Evolutionary conservation across 768 basidiomycete species (phyloP), one percentile per base, ranked within the genome.

Genomic region (Serendipita indica): DNA sequence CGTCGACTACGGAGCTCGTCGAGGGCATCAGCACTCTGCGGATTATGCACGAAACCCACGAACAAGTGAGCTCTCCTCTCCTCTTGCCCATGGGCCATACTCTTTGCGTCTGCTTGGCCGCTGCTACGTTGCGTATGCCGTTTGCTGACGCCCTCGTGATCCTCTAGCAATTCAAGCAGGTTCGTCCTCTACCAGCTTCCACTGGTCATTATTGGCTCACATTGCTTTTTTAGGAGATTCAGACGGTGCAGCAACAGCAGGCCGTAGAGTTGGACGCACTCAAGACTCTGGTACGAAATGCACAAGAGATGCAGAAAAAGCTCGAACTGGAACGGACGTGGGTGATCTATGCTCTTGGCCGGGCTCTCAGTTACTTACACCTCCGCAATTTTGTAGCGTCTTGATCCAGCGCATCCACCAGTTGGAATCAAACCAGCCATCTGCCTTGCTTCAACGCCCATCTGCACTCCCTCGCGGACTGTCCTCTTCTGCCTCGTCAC

Each of bases 131-230:
- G 16, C 13, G n/a, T 46, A 16, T 12, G 37, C 37, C 18, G 37
- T 39, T 39, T 18, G 37, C 37, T 39, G 37, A 39, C 37, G 37
- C 37, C 18, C 18, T 12, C 37, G 37, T 18, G 37, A 12, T 13
- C 45, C 25, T n/a, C 45, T 27, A 46, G 45, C 45, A 46, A 46
- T 46, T 46, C 25, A 46, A 20, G 22, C 45, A 46, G 25, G 45
- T 46, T 13, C 25, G 27, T 46, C 13, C 45, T 10, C 25, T 46
- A 10, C 12, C 22, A 13, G 13, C 18, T 18, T 12, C 13, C 18
- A 13, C 37, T 39, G 13, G 13, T 13, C 45, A 27, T 46, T 22
- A 12, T 13, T 10, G 14, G 45, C 25, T 46, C 22, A n/a, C 45
- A 46, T 16, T 22, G 13, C 12, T 46, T 27, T 46, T 46, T 16